Base-by-base conservation (phyloP, 495 filamentous ascomycete species). In the Arthonia radiata region DNA sequence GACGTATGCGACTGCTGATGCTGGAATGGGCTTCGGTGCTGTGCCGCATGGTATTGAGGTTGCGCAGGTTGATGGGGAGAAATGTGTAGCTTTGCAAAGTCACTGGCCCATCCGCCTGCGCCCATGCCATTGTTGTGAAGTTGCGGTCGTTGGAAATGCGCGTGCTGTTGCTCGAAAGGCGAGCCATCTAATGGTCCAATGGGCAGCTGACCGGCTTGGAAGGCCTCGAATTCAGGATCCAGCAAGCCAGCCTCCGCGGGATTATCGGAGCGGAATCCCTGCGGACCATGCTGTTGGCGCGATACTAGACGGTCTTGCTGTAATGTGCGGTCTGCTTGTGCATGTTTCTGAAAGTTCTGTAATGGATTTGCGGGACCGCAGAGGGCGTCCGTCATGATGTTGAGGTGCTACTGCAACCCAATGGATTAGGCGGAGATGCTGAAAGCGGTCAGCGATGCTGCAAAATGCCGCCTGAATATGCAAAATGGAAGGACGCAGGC, bases 321-420 rank as follows among this genome's bases (percentile, higher is more conserved):
- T 23, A 83, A 56, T 4, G 72, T 70, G 11, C 74, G 58, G 43
- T 94, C 78, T 25, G 67, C 59, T 7, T 68, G 59, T 3, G 67
- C 55, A 49, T 92, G 81, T 37, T 82, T 73, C 37, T 78, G 64
- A 37, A 92, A 71, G 39, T 63, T 75, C 42, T 86, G 74, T 21
- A 86, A 65, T 33, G 79, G 67, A 48, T 82, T 92, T 7, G 81
- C 81, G 14, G 83, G 80, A 23, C 83, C 79, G 48, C 83, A 94
- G 27, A 90, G 57, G 32, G 59, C 59, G 44, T 89, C 79, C 25
- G 71, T 56, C 81, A 90, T 89, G 46, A 32, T 47, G 40, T 17
- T 18, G 35, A n/a, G n/a, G n/a, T n/a, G n/a, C n/a, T n/a, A n/a
- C n/a, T n/a, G n/a, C n/a, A n/a, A n/a, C n/a, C n/a, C n/a, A n/a